Conservation (phyloP, 2,329 filamentous ascomycete genomes). For the Orbilia ellipsospora region DNA sequence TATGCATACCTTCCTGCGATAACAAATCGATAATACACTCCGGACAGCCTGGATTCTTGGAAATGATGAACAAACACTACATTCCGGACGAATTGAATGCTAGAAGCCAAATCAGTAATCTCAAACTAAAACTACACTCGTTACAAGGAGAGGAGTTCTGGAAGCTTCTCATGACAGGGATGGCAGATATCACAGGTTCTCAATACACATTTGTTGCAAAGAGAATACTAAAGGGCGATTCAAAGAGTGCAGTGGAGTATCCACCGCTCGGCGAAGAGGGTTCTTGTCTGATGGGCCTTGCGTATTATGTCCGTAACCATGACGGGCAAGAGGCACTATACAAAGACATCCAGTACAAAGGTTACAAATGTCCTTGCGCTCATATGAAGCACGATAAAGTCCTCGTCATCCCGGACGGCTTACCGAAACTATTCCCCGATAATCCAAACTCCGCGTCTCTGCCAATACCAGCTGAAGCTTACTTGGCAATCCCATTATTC, state of each 20-base stretch:
- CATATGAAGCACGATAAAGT: constrained; percentile 79
- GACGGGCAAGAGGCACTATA: constrained; percentile 67
- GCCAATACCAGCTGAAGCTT: constrained; percentile 73
- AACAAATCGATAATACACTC: constrained; percentile 55
- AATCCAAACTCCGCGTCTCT: constrained; percentile 69
- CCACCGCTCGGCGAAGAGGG: constrained; percentile 71
- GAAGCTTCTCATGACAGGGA: constrained; percentile 72
- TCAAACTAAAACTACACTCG: constrained; percentile 35
- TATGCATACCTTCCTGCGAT: constrained; percentile 53
- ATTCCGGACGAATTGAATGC: constrained; percentile 44
- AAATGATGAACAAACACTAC: constrained; percentile 54
- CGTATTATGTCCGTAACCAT: constrained; percentile 74
- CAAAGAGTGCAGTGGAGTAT: constrained; percentile 70
- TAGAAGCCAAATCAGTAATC: constrained; percentile 35
- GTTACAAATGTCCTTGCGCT: constrained; percentile 73
- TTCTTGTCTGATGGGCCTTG: constrained; percentile 73
- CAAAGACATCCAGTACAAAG: constrained; percentile 73
- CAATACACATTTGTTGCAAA: constrained; percentile 78
- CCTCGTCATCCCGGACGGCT: constrained; percentile 73
- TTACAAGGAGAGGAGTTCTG: constrained; percentile 68
- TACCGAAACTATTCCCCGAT: constrained; percentile 70
- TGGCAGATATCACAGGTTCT: constrained; percentile 72
- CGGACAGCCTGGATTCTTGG: constrained; percentile 45
- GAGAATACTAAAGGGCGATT: constrained; percentile 71
- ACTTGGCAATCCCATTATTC: constrained; percentile 74